Evolutionary conservation across 345 rosid species (phyloP).

Genomic region (Eucalyptus albens): DNA sequence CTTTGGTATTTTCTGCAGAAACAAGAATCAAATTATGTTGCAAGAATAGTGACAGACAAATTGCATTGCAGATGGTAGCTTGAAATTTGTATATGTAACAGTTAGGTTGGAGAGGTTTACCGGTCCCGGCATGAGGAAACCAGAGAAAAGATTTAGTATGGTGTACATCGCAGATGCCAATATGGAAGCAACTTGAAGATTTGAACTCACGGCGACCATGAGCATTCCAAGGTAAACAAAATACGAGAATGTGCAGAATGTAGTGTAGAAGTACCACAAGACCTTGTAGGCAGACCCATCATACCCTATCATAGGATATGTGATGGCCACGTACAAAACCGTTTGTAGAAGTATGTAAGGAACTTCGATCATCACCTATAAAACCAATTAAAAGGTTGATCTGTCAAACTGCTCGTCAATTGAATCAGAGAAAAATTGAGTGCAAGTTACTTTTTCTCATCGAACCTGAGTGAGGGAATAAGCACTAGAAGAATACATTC

Average conservation of each 20-base stretch:
- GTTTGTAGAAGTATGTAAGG: slow-evolving; percentile 18
- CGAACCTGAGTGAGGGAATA: slow-evolving; percentile 54
- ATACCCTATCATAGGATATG: slow-evolving; percentile 74
- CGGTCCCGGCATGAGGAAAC: slow-evolving; percentile 52
- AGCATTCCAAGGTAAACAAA: slow-evolving; percentile 60
- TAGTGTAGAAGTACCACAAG: slow-evolving; percentile 51
- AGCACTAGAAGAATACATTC: slow-evolving; percentile 75
- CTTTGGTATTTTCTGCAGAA: slow-evolving; percentile 56
- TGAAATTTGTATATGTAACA: neutral
- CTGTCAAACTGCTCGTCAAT: neutral
- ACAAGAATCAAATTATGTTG: neutral
- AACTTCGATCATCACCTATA: neutral
- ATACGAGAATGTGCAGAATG: slow-evolving; percentile 40
- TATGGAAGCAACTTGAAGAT: slow-evolving; percentile 38
- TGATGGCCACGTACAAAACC: slow-evolving; percentile 14
- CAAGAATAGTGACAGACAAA: neutral
- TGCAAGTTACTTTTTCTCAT: neutral
- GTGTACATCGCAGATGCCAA: slow-evolving; percentile 25
- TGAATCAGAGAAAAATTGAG: neutral
- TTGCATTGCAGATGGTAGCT: neutral
- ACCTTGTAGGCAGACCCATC: slow-evolving; percentile 34
- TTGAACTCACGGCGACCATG: slow-evolving; percentile 56
- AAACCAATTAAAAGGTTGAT: neutral
- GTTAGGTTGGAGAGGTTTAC: slow-evolving; percentile 24
- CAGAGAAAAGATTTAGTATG: slow-evolving; percentile 43